These are phyloP conservation scores for Stagonosporopsis rhizophila DNA, from an alignment of 2,329 filamentous ascomycete genomes.

Conservation along the genomic window DNA sequence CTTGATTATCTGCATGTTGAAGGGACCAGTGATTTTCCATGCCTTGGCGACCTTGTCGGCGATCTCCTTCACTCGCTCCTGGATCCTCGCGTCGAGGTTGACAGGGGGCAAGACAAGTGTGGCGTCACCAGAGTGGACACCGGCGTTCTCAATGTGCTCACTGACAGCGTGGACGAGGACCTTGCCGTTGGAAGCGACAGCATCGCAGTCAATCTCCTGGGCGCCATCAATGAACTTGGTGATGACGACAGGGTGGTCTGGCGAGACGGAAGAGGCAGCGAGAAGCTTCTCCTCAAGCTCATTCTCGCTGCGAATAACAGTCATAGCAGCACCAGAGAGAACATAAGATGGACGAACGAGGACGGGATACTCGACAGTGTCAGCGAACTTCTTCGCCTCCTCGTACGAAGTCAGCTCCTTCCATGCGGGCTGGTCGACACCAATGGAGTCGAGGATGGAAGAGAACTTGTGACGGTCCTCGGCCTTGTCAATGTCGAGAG, in stretches of 20 bases:
- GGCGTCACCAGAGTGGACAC: conserved; percentile 97
- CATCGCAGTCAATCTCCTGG: conserved; percentile 95
- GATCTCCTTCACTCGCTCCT: conserved; percentile 92
- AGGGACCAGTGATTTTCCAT: conserved; percentile 96
- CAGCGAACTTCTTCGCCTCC: conserved; percentile 86
- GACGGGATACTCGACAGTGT: conserved; percentile 88
- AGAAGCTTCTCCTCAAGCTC: conserved; percentile 95
- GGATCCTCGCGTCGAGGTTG: conserved; percentile 76
- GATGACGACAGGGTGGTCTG: conserved; percentile 97
- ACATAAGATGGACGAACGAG: conserved; percentile 95
- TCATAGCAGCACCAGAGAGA: conserved; percentile 97
- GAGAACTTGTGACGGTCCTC: conserved; percentile 99
- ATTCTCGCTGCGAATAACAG: conserved; percentile 84
- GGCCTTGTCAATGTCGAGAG: conserved; percentile 94
- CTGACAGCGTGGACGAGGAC: conserved; percentile 90
- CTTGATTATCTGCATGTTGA: conserved; percentile 99
- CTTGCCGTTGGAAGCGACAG: conserved; percentile 84
- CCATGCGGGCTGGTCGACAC: conserved; percentile 96
- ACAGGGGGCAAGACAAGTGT: conserved; percentile 90
- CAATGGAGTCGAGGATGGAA: conserved; percentile 94
- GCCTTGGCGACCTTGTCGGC: conserved; percentile 95
- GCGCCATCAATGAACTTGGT: conserved; percentile 98
- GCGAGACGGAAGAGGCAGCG: conserved; percentile 87
- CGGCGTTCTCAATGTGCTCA: conserved; percentile 95
- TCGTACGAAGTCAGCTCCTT: conserved; percentile 91